These are phyloP conservation scores for Dactylellina cionopaga DNA, from an alignment of 2,329 filamentous ascomycete genomes.

Conservation along the genomic window DNA sequence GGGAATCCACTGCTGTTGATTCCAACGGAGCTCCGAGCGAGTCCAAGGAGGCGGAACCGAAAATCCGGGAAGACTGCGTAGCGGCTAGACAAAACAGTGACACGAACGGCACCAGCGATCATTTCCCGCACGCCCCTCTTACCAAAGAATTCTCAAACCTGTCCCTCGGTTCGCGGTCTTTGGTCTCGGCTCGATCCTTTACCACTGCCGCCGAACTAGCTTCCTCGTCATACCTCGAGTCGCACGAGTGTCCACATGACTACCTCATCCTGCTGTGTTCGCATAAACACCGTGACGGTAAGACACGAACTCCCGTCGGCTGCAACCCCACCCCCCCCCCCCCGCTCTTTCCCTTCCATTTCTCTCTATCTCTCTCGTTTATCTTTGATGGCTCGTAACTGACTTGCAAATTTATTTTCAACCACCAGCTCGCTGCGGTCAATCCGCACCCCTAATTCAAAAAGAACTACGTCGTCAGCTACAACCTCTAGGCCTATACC, in stretches of 20 bases:
- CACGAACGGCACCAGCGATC: neutral
- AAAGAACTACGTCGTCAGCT: constrained; percentile 90
- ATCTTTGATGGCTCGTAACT: neutral
- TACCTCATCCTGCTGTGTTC: constrained; percentile 93
- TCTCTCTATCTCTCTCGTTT: neutral
- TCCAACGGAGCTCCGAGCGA: constrained; percentile 1
- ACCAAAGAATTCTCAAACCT: neutral
- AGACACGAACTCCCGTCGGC: no score
- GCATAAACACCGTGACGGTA: constrained; percentile 82
- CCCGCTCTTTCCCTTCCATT: neutral
- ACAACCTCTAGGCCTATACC: constrained; percentile 81
- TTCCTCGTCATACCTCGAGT: constrained; percentile 63
- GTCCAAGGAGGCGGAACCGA: neutral
- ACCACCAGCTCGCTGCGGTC: constrained; percentile 78
- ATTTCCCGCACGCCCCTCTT: constrained; percentile 39
- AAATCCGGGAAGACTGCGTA: no score
- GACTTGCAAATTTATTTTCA: neutral
- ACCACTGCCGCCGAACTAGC: constrained; percentile 56
- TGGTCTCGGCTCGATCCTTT: constrained; percentile 58
- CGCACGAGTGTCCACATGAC: constrained; percentile 79
- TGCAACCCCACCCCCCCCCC: neutral
- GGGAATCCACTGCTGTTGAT: neutral
- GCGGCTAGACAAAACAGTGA: neutral
- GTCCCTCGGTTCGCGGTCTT: constrained; percentile 59
- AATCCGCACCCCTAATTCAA: constrained; percentile 87